Evolutionary conservation across 2,329 filamentous ascomycete species (phyloP), one percentile per base, ranked within the genome.

Genomic region (Aureobasidium sp.): DNA sequence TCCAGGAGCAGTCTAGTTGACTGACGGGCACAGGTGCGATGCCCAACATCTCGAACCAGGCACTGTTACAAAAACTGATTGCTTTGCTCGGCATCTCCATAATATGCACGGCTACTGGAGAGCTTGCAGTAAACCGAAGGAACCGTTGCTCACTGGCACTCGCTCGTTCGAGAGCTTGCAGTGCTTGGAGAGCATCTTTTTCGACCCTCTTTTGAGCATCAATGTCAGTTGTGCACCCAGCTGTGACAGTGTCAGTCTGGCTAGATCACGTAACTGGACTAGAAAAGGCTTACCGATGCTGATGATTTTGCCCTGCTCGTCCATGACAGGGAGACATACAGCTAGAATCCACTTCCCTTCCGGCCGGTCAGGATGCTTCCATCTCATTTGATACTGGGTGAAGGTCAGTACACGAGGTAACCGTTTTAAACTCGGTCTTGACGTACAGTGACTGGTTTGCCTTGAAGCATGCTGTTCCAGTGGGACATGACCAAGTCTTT

Each of bases 1-100:
- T 79, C 62, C 75, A 80, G 4, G 73, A 72, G 2, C 75, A 45
- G 79, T 80, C 57, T 1, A 79, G 64, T 2, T 76, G 68, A 4
- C 75, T 76, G 38, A 77, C 74, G 0, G 73, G 70, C 37, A 33
- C 54, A 21, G 37, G 47, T 17, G 21, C 15, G 46, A 51, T 40
- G 2, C 57, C 47, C 6, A 46, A 17, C 35, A 60, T 53, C 9
- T 58, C 54, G 15, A 62, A 45, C 31, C 45, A 50, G 11, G 55
- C 54, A 33, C 25, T 31, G 37, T 59, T 53, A 25, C 49, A 51
- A 23, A 42, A 61, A 6, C 40, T 19, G 33, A 50, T 60, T 15
- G 58, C 61, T 42, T 57, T 43, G 17, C 46, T 45, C 4, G 62
- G 60, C n/a, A 55, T 62, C 38, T 63, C 66, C 60, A 54, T 17